Evolutionary conservation across 495 filamentous ascomycete species (phyloP), one percentile per base, ranked within the genome.

Genomic region (Penicillium antarcticum): DNA sequence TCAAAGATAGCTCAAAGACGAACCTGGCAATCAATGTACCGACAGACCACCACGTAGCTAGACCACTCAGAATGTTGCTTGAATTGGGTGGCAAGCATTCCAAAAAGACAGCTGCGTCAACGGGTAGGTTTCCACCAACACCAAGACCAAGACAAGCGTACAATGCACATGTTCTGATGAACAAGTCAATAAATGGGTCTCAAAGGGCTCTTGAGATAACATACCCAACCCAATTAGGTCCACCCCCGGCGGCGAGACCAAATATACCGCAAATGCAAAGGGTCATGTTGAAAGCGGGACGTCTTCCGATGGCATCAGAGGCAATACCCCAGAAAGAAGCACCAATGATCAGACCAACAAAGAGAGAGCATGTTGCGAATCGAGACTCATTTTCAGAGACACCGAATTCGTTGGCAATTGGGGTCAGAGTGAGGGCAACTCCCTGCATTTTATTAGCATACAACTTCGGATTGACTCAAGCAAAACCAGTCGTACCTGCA

Each of bases 1-100:
- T 12, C 9, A 16, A 34, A 33, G 0, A 33, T 5, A 29, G 5
- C 61, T 60, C 14, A 7, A 2, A 33, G 4, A 57, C 63, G 10
- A 19, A 61, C 60, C 60, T 63, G 14, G 72, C 61, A 24, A 82
- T 66, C 29, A 81, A 45, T 41, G 77, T 76, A 14, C 79, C 79
- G 17, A 81, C 52, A 2, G 76, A 71, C 79, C 79, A 82, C 69
- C 72, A 81, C 5, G 75, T 67, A 24, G 75, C 74, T 14, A 82
- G 66, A 16, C 77, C 46, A 24, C 69, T 79, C 36, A 81, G 57
- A 9, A 81, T 64, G 48, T 68, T 66, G 11, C 61, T 62, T n/a
- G 72, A 76, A 7, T 69, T 65, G 26, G 62, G 62, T 16, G 78
- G 78, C 3, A 81, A 50, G 32, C 78, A 80, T 48, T 81, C 78